Conservation (phyloP, 2,329 filamentous ascomycete genomes). For the Phoma herbarum region DNA sequence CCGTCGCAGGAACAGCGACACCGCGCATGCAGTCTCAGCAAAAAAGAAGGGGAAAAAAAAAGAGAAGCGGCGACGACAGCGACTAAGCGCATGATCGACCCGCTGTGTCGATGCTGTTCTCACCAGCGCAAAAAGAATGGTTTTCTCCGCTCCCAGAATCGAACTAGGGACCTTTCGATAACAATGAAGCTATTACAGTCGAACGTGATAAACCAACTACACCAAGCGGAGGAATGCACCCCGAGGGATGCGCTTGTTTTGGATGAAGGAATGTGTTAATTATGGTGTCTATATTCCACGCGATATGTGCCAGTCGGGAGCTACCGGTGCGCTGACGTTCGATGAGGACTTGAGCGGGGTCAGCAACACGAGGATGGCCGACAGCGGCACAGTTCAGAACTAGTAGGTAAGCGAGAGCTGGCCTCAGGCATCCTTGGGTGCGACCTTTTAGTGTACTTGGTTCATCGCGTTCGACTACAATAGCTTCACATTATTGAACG, state of each 20-base stretch:
- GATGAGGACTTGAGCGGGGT: not conserved
- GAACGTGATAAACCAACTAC: slow-evolving; percentile 27
- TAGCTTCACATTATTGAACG: not conserved
- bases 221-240: slow-evolving; percentile 22
- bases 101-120: too few species aligned
- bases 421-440: not conserved
- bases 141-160: slow-evolving; percentile 24
- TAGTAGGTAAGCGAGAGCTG: not conserved
- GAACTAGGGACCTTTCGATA: slow-evolving; percentile 27
- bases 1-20: too few species aligned
- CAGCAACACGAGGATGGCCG: not conserved
- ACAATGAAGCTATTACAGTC: slow-evolving; percentile 25
- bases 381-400: not conserved
- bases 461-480: not conserved
- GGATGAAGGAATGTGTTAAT: not conserved
- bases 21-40: too few species aligned
- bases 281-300: not conserved
- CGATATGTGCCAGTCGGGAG: accelerated
- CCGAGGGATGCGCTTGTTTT: slow-evolving; percentile 12
- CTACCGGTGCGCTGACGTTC: too few species aligned
- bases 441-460: not conserved
- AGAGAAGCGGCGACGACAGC: too few species aligned
- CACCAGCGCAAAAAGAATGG: slow-evolving; percentile 11
- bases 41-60: too few species aligned
- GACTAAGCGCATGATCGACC: too few species aligned